phyloP scores from a whole-genome alignment of 2,329 filamentous ascomycete species.

The Sporothrix pseudoabietina region DNA sequence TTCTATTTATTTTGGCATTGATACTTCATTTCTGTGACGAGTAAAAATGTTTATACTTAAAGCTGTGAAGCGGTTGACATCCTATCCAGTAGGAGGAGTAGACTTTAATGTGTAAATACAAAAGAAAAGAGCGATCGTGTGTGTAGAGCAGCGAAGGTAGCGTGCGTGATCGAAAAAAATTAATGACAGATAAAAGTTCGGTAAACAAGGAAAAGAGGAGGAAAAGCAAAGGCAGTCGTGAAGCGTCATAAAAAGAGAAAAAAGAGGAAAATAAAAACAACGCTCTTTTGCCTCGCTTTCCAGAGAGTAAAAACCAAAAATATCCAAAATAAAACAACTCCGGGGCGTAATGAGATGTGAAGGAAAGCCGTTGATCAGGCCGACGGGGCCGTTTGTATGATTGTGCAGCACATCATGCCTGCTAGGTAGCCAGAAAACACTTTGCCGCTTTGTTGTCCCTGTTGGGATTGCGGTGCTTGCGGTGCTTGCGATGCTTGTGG shows the following conservation, averaged over 20 bases:
- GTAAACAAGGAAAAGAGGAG: not conserved
- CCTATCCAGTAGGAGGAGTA: slow-evolving; percentile 24
- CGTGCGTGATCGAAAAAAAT: slow-evolving; percentile 19
- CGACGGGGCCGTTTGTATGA: not conserved
- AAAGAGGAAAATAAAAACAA: not conserved
- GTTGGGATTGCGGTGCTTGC: not conserved
- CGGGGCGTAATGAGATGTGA: not conserved
- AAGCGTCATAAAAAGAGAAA: not conserved
- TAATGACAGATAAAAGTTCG: slow-evolving; percentile 11
- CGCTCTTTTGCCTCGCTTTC: slow-evolving; percentile 14
- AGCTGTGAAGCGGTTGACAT: slow-evolving; percentile 16
- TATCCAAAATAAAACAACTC: slow-evolving; percentile 1
- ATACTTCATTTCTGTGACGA: no score
- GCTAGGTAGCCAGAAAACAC: not conserved
- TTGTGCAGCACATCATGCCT: slow-evolving; percentile 2
- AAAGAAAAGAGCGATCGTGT: slow-evolving; percentile 7
- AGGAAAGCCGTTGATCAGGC: not conserved
- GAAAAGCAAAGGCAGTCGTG: not conserved
- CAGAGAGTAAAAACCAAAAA: slow-evolving; percentile 1
- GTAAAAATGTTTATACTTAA: not conserved
- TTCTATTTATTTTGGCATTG: not conserved
- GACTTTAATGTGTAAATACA: slow-evolving; percentile 9
- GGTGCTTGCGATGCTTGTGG: not conserved
- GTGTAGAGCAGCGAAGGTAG: not conserved
- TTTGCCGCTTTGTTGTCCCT: not conserved